Conservation (phyloP, 495 filamentous ascomycete genomes). For the Lichina pygmaea region DNA sequence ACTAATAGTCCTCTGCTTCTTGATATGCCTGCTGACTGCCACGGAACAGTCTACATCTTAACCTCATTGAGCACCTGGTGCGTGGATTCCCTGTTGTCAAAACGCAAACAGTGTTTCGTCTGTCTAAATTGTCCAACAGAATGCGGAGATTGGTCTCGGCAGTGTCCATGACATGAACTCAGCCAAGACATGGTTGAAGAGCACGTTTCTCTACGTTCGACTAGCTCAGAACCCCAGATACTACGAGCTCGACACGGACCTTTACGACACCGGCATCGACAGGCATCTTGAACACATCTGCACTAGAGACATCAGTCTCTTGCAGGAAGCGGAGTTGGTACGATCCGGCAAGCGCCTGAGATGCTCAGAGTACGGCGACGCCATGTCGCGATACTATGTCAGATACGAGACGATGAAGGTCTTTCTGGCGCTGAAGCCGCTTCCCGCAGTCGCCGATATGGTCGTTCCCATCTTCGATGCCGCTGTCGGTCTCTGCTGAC, state of each 20-base stretch:
- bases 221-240: conserved; percentile 52
- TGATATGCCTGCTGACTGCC: not conserved
- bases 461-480: conserved; percentile 19
- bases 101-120: not conserved
- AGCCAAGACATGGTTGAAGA: conserved; percentile 58
- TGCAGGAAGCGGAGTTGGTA: conserved; percentile 36
- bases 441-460: conserved; percentile 38
- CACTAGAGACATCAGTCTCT: conserved; percentile 42
- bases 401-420: conserved; percentile 75
- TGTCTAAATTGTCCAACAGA: conserved; percentile 11
- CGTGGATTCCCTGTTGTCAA: not conserved
- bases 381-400: conserved; percentile 85
- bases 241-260: conserved; percentile 43
- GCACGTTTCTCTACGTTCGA: conserved; percentile 72
- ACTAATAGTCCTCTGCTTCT: too few relatives aligned
- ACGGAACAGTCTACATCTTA: conserved; percentile 38
- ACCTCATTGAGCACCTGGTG: conserved; percentile 64
- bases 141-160: conserved; percentile 73
- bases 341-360: conserved; percentile 17
- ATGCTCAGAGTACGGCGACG: conserved; percentile 55
- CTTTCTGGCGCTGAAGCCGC: conserved; percentile 32
- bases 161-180: conserved; percentile 44
- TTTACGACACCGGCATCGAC: conserved; percentile 27
- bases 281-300: conserved; percentile 56
- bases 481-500: conserved; percentile 11